Conservation (phyloP, 495 filamentous ascomycete species). For the Eremomyces bilateralis region DNA sequence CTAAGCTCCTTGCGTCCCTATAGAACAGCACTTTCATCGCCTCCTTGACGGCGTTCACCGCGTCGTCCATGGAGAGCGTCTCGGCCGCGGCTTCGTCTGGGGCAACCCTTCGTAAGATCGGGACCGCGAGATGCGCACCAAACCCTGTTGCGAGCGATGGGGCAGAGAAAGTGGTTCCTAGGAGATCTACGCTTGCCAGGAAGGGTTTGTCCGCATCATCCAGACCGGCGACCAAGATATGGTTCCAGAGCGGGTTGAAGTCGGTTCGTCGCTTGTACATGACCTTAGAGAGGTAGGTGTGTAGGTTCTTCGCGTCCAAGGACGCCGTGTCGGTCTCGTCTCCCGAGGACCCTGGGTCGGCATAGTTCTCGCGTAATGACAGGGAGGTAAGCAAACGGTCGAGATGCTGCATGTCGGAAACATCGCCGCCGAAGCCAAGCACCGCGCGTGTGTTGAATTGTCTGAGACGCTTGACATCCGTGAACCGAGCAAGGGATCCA, state of each 20-base stretch:
- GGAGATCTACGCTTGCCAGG: slow-evolving; percentile 71
- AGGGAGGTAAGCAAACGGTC: slow-evolving; percentile 74
- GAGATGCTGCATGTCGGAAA: slow-evolving; percentile 96
- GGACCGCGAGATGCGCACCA: slow-evolving; percentile 79
- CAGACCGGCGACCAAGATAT: slow-evolving; percentile 71
- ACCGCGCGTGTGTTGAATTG: slow-evolving; percentile 56
- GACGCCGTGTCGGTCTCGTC: slow-evolving; percentile 20
- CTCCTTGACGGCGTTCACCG: slow-evolving; percentile 58
- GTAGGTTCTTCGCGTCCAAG: slow-evolving; percentile 77
- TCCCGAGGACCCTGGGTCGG: slow-evolving; percentile 4
- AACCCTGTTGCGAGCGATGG: slow-evolving; percentile 86
- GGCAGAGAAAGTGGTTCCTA: slow-evolving; percentile 74
- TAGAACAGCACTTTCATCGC: slow-evolving; percentile 98
- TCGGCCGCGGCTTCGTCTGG: slow-evolving; percentile 59
- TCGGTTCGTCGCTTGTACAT: slow-evolving; percentile 85
- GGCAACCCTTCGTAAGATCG: slow-evolving; percentile 61
- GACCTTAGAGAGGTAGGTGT: slow-evolving; percentile 86
- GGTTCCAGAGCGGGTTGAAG: slow-evolving; percentile 96
- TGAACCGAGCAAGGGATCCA: slow-evolving; percentile 90
- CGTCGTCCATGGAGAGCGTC: slow-evolving; percentile 51
- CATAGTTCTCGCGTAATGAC: slow-evolving; percentile 73
- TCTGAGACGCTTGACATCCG: slow-evolving; percentile 75
- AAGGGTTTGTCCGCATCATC: slow-evolving; percentile 65
- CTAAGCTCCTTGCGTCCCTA: slow-evolving; percentile 78
- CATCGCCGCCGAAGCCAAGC: slow-evolving; percentile 79